Percentiles rank a stretch among this genome's conserved stretches.
Evolutionary conservation across 2,329 filamentous ascomycete genomes (phyloP).

Genomic region (Hortaea werneckii): DNA sequence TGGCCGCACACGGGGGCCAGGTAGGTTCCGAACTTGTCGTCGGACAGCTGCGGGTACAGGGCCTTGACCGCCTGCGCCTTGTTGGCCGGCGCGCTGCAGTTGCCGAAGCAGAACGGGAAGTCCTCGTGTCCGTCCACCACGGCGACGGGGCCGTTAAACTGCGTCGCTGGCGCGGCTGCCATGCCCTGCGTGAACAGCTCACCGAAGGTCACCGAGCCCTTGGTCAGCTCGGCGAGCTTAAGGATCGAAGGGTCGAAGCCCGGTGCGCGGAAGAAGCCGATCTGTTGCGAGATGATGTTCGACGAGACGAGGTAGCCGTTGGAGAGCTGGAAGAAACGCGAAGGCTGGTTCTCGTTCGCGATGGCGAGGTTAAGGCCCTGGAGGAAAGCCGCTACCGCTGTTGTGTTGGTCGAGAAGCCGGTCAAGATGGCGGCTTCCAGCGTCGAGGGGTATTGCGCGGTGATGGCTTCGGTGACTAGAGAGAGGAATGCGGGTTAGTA

Average conservation of each 20-base stretch:
- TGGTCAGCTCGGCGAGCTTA: conserved; percentile 17
- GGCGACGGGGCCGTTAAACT: conserved; percentile 19
- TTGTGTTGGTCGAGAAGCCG: conserved; percentile 24
- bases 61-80: conserved; percentile 12
- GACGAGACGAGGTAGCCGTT: conserved; percentile 21
- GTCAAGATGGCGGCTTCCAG: conserved; percentile 30
- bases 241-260: conserved; percentile 21
- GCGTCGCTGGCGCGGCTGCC: conserved; percentile 7
- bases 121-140: conserved; percentile 23
- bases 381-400: conserved; percentile 14
- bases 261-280: conserved; percentile 22
- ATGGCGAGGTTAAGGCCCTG: conserved; percentile 20
- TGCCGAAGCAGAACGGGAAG: conserved; percentile 23
- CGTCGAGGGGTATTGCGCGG: conserved; percentile 23
- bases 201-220: conserved; percentile 22
- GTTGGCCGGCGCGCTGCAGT: conserved; percentile 20
- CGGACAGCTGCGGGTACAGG: conserved; percentile 14
- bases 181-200: conserved; percentile 20
- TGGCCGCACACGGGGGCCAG: conserved; percentile 20
- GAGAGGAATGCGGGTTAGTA: not conserved
- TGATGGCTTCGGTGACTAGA: conserved; percentile 23
- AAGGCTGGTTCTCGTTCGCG: conserved; percentile 18
- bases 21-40: conserved; percentile 13
- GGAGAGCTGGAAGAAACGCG: conserved; percentile 19
- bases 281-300: conserved; percentile 17